Conservation (phyloP, 2,329 filamentous ascomycete genomes). For the Diaporthe eres region DNA sequence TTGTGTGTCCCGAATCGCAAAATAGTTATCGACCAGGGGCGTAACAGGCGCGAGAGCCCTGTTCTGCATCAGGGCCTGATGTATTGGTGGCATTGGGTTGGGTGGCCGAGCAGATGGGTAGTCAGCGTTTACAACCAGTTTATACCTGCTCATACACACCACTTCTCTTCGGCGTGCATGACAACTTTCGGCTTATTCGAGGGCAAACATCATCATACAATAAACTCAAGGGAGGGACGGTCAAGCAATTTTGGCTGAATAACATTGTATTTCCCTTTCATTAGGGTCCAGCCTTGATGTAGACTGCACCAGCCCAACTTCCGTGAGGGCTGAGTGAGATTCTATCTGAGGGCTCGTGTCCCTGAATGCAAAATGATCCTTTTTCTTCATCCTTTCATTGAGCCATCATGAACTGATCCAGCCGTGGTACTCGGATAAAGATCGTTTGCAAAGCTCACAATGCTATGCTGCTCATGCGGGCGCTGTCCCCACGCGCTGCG, state of each 20-base stretch:
- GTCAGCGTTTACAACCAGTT: neutral
- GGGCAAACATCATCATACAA: neutral
- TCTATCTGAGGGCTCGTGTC: slow-evolving; percentile 16
- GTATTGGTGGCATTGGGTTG: no score
- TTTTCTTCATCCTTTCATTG: slow-evolving; percentile 17
- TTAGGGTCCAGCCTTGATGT: slow-evolving; percentile 1
- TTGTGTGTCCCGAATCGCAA: neutral
- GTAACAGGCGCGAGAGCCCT: neutral
- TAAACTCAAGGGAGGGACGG: no score
- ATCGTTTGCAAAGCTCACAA: slow-evolving; percentile 16
- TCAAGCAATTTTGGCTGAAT: neutral
- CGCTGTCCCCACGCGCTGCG: neutral
- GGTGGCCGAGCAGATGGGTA: neutral
- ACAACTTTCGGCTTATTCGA: neutral
- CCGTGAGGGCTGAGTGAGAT: neutral
- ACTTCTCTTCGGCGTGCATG: neutral
- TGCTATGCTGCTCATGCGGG: slow-evolving; percentile 17
- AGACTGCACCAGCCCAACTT: neutral
- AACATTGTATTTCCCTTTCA: slow-evolving; percentile 1
- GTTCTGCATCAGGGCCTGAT: neutral
- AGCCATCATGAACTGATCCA: slow-evolving; percentile 14
- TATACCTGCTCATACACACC: neutral
- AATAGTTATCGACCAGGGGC: neutral
- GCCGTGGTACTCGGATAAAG: slow-evolving; percentile 9
- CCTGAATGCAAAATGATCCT: neutral